Conservation (phyloP, 192 early-diverging fungal genomes). For the Backusella psychrophila region DNA sequence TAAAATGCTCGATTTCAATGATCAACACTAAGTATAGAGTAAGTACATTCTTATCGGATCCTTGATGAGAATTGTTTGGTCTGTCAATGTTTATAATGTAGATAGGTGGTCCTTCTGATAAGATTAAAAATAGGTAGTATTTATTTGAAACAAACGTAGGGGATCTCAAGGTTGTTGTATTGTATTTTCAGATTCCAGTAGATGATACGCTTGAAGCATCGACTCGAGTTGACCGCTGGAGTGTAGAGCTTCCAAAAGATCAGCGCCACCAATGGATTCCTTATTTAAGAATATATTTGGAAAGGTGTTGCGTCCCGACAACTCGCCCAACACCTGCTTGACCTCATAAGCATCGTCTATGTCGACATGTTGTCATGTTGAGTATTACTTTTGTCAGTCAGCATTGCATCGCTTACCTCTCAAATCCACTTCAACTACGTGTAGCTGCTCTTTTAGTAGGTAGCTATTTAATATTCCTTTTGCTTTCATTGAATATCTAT, state of each 20-base stretch:
- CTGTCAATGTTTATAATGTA: too few relatives aligned
- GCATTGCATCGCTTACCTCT: neutral
- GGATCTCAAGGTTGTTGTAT: too few relatives aligned
- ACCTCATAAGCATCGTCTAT: constrained; percentile 8
- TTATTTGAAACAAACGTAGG: too few relatives aligned
- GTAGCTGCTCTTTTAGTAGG: neutral
- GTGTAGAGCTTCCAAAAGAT: constrained; percentile 1
- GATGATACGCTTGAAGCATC: neutral
- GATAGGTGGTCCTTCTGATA: too few relatives aligned
- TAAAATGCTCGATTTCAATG: too few relatives aligned
- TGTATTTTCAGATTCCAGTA: neutral
- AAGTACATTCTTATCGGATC: too few relatives aligned
- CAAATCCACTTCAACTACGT: constrained; percentile 8
- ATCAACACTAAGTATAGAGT: too few relatives aligned
- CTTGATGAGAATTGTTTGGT: too few relatives aligned
- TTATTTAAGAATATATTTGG: constrained; percentile 8
- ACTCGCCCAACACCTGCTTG: neutral
- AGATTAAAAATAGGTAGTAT: too few relatives aligned
- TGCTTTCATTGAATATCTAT: constrained; percentile 9
- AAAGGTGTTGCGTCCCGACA: constrained; percentile 7
- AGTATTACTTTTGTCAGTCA: neutral
- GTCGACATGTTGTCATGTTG: neutral
- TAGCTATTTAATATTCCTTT: neutral
- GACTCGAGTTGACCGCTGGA: neutral
- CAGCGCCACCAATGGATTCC: neutral